Evolutionary conservation across 2,329 filamentous ascomycete species (phyloP).

Genomic region (Bipolaris victoriae): DNA sequence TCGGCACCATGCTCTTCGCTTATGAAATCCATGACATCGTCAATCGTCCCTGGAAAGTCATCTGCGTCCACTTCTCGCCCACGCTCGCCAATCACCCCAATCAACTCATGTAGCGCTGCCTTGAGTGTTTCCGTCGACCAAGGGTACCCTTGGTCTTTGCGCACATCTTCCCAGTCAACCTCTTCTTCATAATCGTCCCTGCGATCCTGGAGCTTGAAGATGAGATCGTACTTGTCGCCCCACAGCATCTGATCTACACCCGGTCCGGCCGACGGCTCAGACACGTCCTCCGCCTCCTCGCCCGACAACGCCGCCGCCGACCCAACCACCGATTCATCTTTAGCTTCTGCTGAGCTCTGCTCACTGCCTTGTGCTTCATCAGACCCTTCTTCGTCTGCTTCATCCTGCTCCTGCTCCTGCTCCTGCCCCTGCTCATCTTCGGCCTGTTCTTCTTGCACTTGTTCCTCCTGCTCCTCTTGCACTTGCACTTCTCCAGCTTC

Average conservation of each 20-base stretch:
- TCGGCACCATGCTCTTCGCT: conserved; percentile 14
- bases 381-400: neutral
- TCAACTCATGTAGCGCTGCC: conserved; percentile 24
- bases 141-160: neutral
- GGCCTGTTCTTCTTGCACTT: neutral
- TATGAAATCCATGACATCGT: conserved; percentile 31
- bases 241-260: conserved; percentile 44
- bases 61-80: conserved; percentile 7
- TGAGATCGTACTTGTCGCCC: conserved; percentile 51
- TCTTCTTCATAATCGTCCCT: conserved; percentile 36
- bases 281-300: neutral
- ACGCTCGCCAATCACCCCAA: conserved; percentile 16
- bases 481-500: neutral
- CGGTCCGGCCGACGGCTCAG: conserved; percentile 3
- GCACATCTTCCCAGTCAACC: conserved; percentile 42
- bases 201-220: conserved; percentile 42
- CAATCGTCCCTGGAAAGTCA: conserved; percentile 20
- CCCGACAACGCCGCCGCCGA: neutral
- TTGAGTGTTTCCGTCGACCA: conserved; percentile 34
- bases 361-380: neutral
- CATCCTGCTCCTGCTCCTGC: neutral
- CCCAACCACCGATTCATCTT: neutral
- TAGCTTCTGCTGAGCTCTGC: neutral
- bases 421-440: neutral
- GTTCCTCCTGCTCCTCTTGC: neutral